Conservation (phyloP, 495 filamentous ascomycete species). For the Trichoderma reesei region DNA sequence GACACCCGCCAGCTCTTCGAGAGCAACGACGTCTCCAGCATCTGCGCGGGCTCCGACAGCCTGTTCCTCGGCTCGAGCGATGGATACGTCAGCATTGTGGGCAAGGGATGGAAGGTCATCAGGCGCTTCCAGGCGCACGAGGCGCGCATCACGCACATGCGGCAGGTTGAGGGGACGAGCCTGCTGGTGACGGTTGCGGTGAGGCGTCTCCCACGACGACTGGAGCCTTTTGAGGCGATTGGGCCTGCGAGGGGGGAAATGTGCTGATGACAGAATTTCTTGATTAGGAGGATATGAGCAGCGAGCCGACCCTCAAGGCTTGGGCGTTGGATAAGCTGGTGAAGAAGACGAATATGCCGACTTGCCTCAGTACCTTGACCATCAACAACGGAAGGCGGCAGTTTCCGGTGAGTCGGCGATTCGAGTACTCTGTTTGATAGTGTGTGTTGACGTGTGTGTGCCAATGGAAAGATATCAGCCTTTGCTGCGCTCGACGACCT, state of each 20-base stretch:
- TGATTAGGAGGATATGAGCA: constrained; percentile 62
- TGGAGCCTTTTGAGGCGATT: not conserved
- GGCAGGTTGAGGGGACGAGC: constrained; percentile 80
- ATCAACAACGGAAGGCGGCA: constrained; percentile 88
- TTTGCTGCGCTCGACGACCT: constrained; percentile 79
- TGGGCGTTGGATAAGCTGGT: constrained; percentile 93
- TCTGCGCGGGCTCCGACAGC: constrained; percentile 82
- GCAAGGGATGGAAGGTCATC: constrained; percentile 74
- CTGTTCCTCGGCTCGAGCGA: constrained; percentile 80
- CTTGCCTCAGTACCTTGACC: constrained; percentile 71
- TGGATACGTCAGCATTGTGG: constrained; percentile 78
- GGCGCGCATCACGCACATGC: constrained; percentile 80
- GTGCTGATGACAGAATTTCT: constrained; percentile 13
- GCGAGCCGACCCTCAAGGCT: constrained; percentile 82
- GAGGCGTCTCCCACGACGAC: constrained; percentile 5
- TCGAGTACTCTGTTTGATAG: not conserved
- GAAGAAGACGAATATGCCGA: constrained; percentile 83
- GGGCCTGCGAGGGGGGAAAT: not conserved
- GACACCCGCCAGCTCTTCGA: constrained; percentile 39
- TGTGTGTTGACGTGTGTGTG: constrained; percentile 10
- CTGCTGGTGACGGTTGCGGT: constrained; percentile 74
- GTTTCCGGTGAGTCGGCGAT: constrained; percentile 58
- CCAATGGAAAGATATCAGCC: constrained; percentile 62
- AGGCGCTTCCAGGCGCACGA: constrained; percentile 83
- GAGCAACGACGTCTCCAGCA: constrained; percentile 39